Percentiles rank a stretch among this genome's conserved stretches.
Conservation (phyloP, 1,139 yeast species). For the Sugiyamaella castrensis region DNA sequence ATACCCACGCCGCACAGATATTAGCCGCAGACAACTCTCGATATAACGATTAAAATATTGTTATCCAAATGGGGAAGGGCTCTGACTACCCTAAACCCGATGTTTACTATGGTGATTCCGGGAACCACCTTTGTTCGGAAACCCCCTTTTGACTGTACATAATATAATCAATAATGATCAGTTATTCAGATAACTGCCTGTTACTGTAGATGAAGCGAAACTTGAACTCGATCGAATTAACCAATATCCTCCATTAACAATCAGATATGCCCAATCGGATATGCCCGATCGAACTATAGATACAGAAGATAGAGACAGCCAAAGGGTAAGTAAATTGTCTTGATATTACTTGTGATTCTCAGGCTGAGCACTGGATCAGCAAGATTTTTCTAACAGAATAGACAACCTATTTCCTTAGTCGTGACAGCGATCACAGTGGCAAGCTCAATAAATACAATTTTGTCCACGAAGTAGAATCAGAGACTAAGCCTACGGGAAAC, state of each 20-base stretch:
- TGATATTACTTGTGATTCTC: neutral
- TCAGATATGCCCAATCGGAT: neutral
- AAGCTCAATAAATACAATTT: constrained; percentile 2
- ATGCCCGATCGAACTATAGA: constrained; percentile 9
- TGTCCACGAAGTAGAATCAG: constrained; percentile 17
- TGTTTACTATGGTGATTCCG: no score
- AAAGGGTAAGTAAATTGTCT: constrained; percentile 15
- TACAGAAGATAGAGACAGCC: constrained; percentile 18
- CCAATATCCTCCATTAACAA: no score
- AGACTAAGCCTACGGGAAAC: constrained; percentile 13
- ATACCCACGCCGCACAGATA: no score
- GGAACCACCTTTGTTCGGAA: no score
- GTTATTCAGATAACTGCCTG: no score
- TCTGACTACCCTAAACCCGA: no score
- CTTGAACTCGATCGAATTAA: neutral
- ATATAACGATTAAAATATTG: no score
- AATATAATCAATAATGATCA: no score
- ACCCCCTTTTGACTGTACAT: no score
- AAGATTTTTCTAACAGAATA: constrained; percentile 7
- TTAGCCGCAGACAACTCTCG: no score
- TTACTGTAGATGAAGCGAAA: no score
- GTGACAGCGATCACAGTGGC: constrained; percentile 1
- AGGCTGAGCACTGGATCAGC: neutral
- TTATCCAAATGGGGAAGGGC: no score
- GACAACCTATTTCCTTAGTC: constrained; percentile 21